These are phyloP conservation scores for Gyrodon lividus DNA, from an alignment of 768 basidiomycete genomes.

Conservation along the genomic window DNA sequence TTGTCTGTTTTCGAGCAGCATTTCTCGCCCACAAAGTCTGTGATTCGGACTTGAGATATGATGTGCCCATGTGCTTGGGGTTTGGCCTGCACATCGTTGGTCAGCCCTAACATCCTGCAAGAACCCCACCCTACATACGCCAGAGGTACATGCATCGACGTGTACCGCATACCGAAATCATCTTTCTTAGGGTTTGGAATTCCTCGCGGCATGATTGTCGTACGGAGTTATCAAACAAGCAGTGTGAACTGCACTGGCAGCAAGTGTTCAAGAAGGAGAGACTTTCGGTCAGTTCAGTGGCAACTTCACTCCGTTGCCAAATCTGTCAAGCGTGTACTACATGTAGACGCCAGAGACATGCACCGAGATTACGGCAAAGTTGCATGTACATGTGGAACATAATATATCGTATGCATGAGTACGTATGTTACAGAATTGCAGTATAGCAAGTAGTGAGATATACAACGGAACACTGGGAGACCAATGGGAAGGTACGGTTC, in stretches of 20 bases:
- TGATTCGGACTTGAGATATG: conserved; percentile 74
- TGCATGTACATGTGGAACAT: background rate
- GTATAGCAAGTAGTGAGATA: conserved; percentile 11
- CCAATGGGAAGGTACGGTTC: conserved; percentile 14
- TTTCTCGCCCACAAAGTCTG: conserved; percentile 77
- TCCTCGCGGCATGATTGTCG: conserved; percentile 69
- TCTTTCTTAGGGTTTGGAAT: conserved; percentile 79
- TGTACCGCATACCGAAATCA: conserved; percentile 80
- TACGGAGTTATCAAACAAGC: background rate
- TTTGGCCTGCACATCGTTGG: conserved; percentile 50
- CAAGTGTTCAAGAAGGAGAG: background rate
- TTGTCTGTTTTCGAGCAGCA: conserved; percentile 51
- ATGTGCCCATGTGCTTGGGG: conserved; percentile 76
- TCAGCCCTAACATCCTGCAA: conserved; percentile 13
- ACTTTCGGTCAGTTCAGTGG: background rate
- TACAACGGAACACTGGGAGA: conserved; percentile 11
- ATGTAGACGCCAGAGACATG: background rate
- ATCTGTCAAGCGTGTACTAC: background rate
- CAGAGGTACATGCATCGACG: conserved; percentile 77
- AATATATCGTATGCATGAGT: conserved; percentile 1
- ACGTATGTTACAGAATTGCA: conserved; percentile 26
- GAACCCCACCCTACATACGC: conserved; percentile 44
- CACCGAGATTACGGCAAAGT: background rate
- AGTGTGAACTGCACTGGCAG: background rate
- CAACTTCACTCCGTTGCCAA: conserved; percentile 10